Evolutionary conservation across 176 grass and related monocot species (phyloP).

Genomic region (Carex cristatella): DNA sequence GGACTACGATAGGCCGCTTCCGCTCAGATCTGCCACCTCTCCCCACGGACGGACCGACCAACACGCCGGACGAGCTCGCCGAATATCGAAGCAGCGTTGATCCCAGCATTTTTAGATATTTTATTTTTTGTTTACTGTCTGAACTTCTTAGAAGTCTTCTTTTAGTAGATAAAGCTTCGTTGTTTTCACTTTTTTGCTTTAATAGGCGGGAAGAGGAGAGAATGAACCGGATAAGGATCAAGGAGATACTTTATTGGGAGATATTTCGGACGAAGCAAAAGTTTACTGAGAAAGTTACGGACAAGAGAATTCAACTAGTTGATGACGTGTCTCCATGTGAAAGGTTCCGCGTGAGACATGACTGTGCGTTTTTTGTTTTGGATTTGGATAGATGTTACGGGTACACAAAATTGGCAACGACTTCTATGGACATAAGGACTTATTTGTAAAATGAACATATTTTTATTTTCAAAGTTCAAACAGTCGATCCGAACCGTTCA

Average conservation of each 20-base stretch:
- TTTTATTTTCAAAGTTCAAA: too few relatives aligned
- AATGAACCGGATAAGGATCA: constrained; percentile 53
- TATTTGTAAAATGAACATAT: too few relatives aligned
- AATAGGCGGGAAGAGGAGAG: constrained; percentile 16
- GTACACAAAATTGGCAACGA: background rate
- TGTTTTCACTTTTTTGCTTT: background rate
- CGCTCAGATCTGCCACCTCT: background rate
- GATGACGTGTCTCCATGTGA: background rate
- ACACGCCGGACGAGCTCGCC: background rate
- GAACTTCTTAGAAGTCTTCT: background rate
- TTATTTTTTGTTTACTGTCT: constrained; percentile 1
- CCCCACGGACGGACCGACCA: background rate
- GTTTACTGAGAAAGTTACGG: background rate
- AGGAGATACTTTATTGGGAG: background rate
- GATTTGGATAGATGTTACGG: background rate
- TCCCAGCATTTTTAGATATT: constrained; percentile 40
- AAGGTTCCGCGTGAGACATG: background rate
- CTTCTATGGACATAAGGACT: too few relatives aligned
- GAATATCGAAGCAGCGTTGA: constrained; percentile 37
- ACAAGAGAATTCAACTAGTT: background rate
- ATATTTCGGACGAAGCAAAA: background rate
- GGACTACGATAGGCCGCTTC: constrained; percentile 10
- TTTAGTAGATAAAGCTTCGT: background rate
- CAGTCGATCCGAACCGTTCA: too few relatives aligned
- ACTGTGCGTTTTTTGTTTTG: background rate